Conservation (phyloP, 495 filamentous ascomycete species). For the Letharia columbiana region DNA sequence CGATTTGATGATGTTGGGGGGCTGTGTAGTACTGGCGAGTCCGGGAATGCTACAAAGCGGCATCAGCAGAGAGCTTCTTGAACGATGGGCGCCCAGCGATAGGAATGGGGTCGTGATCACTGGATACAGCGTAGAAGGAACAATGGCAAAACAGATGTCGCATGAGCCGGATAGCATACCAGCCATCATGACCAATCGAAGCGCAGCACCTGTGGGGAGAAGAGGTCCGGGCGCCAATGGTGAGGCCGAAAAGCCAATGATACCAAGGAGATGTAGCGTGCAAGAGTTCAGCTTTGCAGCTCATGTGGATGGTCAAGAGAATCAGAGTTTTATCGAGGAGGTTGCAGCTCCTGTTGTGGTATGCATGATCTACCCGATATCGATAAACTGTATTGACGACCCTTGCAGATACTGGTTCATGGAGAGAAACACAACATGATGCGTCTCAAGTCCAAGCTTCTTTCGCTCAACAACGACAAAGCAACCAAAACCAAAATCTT, state of each 20-base stretch:
- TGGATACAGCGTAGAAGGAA: constrained; percentile 95
- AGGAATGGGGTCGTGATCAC: constrained; percentile 96
- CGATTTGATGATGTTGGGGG: constrained; percentile 92
- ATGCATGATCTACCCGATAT: constrained; percentile 17
- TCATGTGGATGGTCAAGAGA: constrained; percentile 94
- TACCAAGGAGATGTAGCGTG: constrained; percentile 82
- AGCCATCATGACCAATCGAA: constrained; percentile 73
- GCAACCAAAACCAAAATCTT: constrained; percentile 77
- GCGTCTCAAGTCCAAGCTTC: constrained; percentile 83
- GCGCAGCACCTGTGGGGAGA: constrained; percentile 41
- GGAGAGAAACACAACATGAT: constrained; percentile 98
- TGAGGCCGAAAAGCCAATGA: constrained; percentile 75
- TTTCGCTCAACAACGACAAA: constrained; percentile 81
- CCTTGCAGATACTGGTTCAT: constrained; percentile 75
- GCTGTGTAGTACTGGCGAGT: constrained; percentile 93
- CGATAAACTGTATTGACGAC: constrained; percentile 25
- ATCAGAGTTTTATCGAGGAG: constrained; percentile 89
- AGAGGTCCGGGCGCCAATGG: constrained; percentile 49
- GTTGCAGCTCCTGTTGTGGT: constrained; percentile 85
- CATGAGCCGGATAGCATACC: constrained; percentile 89
- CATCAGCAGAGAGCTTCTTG: constrained; percentile 81
- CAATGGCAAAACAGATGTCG: constrained; percentile 92
- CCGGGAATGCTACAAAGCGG: constrained; percentile 98
- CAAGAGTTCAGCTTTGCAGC: constrained; percentile 92
- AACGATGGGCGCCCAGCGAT: constrained; percentile 90